phyloP scores from a whole-genome alignment of 2,329 filamentous ascomycete species.

The Byssochlamys sp. region DNA sequence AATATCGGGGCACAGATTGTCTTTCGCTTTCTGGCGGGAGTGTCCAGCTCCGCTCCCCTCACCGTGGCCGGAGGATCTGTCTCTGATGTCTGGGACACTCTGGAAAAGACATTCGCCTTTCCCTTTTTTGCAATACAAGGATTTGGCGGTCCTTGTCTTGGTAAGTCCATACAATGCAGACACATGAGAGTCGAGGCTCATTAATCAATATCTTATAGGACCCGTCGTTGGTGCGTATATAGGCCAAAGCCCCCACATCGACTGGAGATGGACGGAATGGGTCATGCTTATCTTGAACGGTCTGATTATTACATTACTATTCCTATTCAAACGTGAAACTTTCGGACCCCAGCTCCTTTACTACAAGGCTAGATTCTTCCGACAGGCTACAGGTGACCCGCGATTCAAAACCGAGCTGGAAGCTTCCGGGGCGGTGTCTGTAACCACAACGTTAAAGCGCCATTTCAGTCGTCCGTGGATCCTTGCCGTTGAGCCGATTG shows the following conservation, averaged over 20 bases:
- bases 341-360: background rate
- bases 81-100: slow-evolving; percentile 38
- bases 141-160: slow-evolving; percentile 25
- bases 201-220: background rate
- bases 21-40: slow-evolving; percentile 43
- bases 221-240: slow-evolving; percentile 39
- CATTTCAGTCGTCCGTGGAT: slow-evolving; percentile 2
- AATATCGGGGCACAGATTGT: slow-evolving; percentile 43
- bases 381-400: slow-evolving; percentile 4
- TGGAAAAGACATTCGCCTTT: slow-evolving; percentile 42
- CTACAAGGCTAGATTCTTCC: slow-evolving; percentile 4
- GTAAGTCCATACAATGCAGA: slow-evolving; percentile 6
- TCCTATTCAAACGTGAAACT: slow-evolving; percentile 2
- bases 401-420: slow-evolving; percentile 1
- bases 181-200: background rate
- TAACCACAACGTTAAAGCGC: background rate
- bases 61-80: slow-evolving; percentile 40
- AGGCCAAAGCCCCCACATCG: slow-evolving; percentile 23
- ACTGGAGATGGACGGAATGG: slow-evolving; percentile 19
- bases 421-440: background rate
- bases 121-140: slow-evolving; percentile 41
- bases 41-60: slow-evolving; percentile 38
- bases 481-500: slow-evolving; percentile 7
- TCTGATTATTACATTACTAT: background rate
- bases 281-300: slow-evolving; percentile 1